These are phyloP conservation scores for Salix koriyanagi DNA, from an alignment of 345 rosid species.

Conservation along the genomic window DNA sequence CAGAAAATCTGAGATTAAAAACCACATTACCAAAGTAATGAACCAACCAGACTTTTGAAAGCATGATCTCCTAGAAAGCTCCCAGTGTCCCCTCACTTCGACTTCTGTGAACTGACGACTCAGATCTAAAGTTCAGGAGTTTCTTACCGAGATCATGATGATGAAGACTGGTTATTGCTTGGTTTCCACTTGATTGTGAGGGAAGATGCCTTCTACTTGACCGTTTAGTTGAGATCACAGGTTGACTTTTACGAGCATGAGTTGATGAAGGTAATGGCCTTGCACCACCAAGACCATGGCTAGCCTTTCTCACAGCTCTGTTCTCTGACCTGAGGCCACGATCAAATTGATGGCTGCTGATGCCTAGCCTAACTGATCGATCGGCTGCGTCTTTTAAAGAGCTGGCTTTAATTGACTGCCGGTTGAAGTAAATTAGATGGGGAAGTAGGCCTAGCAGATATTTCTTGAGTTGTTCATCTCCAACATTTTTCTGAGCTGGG, in stretches of 20 bases:
- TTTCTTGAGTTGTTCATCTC: conserved; percentile 89
- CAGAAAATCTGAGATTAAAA: not conserved
- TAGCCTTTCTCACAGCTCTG: conserved; percentile 56
- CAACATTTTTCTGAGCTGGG: conserved; percentile 93
- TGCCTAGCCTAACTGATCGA: conserved; percentile 56
- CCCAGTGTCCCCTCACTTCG: conserved; percentile 61
- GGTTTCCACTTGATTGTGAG: conserved; percentile 54
- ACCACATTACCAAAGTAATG: not conserved
- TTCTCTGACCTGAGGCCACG: conserved; percentile 57
- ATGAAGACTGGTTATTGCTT: conserved; percentile 31
- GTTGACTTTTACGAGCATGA: conserved; percentile 41
- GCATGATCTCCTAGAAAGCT: not conserved
- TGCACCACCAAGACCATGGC: conserved; percentile 39
- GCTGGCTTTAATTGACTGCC: conserved; percentile 59
- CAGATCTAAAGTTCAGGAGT: conserved; percentile 41
- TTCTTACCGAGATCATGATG: conserved; percentile 48
- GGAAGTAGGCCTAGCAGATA: conserved; percentile 78
- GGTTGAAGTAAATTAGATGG: conserved; percentile 67
- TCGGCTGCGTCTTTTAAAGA: conserved; percentile 60
- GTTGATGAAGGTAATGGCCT: conserved; percentile 44
- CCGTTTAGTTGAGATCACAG: conserved; percentile 35
- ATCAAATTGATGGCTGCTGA: conserved; percentile 55
- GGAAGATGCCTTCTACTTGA: conserved; percentile 52
- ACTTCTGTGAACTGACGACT: conserved; percentile 58
- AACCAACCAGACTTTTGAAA: not conserved